Percentiles rank a stretch among this genome's conserved stretches.
phyloP scores from a whole-genome alignment of 2,329 filamentous ascomycete species.

The Teratosphaeria viscida region DNA sequence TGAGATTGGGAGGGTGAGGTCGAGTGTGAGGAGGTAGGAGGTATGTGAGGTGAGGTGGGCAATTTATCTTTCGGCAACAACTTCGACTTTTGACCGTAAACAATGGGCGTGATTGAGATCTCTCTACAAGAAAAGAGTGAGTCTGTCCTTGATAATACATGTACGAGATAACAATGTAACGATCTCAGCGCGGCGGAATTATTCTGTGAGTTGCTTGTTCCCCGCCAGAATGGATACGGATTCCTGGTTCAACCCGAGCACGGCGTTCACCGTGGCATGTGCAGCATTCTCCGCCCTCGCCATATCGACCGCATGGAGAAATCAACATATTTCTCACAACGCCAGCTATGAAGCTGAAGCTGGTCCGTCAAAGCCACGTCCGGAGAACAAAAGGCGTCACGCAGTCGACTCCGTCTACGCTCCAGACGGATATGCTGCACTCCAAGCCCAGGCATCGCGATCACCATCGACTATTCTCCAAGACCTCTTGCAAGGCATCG shows the following conservation, averaged over 20 bases:
- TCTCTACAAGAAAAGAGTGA: neutral
- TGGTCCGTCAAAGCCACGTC: conserved; percentile 1
- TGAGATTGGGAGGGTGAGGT: neutral
- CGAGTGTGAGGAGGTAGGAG: too few species aligned
- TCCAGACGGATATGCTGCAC: neutral
- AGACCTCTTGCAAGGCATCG: conserved; percentile 7
- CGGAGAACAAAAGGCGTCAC: conserved; percentile 5
- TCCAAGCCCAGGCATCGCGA: neutral
- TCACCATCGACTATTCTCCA: conserved; percentile 1
- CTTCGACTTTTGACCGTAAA: neutral
- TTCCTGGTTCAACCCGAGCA: conserved; percentile 12
- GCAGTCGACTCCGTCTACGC: conserved; percentile 11
- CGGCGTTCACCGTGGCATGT: conserved; percentile 17
- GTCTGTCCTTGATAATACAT: too few species aligned
- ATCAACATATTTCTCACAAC: neutral
- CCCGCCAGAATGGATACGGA: neutral
- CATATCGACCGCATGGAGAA: conserved; percentile 13
- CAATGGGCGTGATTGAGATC: neutral
- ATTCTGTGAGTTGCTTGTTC: neutral
- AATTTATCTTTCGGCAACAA: neutral
- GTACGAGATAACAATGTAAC: neutral
- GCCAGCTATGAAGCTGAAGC: neutral
- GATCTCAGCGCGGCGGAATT: neutral
- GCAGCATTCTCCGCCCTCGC: conserved; percentile 17
- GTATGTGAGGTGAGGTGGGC: too few species aligned